Evolutionary conservation across 495 filamentous ascomycete species (phyloP).

Genomic region (Parathielavia hyrcaniae): DNA sequence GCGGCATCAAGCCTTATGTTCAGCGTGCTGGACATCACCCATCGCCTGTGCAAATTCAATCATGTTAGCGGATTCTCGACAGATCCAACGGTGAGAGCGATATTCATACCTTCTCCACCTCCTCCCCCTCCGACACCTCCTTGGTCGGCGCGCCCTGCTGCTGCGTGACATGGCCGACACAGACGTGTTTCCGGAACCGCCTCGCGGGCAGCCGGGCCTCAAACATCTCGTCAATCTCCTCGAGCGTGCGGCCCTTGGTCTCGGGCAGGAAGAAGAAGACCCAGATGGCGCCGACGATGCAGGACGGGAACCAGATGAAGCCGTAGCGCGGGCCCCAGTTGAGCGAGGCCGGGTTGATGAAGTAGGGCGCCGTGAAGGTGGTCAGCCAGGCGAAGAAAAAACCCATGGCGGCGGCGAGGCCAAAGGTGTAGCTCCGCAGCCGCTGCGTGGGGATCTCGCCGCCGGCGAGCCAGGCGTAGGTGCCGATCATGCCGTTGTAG

Average conservation of each 20-base stretch:
- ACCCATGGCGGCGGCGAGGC: constrained; percentile 48
- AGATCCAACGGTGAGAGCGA: neutral
- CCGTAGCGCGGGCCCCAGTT: constrained; percentile 54
- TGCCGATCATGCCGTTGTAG: constrained; percentile 51
- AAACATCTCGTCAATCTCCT: constrained; percentile 56
- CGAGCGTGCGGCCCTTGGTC: constrained; percentile 51
- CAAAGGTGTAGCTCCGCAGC: constrained; percentile 52
- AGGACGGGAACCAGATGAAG: constrained; percentile 50
- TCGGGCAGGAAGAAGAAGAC: constrained; percentile 51
- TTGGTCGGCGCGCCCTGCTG: neutral
- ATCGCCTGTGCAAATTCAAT: neutral
- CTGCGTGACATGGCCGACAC: constrained; percentile 16
- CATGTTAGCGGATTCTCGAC: neutral
- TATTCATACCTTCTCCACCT: constrained; percentile 18
- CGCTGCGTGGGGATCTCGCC: constrained; percentile 54
- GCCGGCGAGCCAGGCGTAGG: constrained; percentile 56
- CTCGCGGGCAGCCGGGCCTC: constrained; percentile 42
- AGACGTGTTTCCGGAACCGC: constrained; percentile 35
- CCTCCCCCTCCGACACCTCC: constrained; percentile 3
- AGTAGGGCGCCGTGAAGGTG: constrained; percentile 56
- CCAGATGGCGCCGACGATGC: constrained; percentile 33
- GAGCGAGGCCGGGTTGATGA: constrained; percentile 53
- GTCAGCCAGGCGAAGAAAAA: constrained; percentile 53
- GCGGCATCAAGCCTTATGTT: neutral
- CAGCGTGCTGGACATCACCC: neutral